Conservation (phyloP, 2,329 filamentous ascomycete species). For the Teratosphaeria gauchensis region DNA sequence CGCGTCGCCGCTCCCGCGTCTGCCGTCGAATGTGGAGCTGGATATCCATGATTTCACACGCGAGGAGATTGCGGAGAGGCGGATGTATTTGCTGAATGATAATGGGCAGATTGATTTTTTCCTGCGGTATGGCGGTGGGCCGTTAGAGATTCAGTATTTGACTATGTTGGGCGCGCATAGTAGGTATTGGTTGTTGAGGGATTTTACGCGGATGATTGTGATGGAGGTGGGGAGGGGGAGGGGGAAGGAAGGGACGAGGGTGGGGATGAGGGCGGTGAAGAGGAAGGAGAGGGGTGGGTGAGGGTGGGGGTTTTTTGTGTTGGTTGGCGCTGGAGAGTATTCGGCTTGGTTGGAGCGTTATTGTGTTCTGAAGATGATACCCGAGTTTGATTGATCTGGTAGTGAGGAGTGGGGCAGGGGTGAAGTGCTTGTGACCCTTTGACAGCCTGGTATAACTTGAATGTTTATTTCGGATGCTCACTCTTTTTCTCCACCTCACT, state of each 20-base stretch:
- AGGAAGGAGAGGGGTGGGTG: conserved; percentile 16
- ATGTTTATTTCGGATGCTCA: too few relatives aligned
- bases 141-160: conserved; percentile 88
- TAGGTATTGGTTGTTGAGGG: conserved; percentile 80
- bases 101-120: conserved; percentile 94
- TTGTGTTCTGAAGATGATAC: too few relatives aligned
- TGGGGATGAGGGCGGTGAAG: conserved; percentile 47
- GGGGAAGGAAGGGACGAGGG: conserved; percentile 52
- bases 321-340: neutral
- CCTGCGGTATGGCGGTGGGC: conserved; percentile 71
- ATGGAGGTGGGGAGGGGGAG: conserved; percentile 71
- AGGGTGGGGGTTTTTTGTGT: too few relatives aligned
- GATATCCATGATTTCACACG: conserved; percentile 91
- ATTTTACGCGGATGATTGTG: conserved; percentile 85
- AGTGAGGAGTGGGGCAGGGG: too few relatives aligned
- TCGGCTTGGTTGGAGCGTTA: too few relatives aligned
- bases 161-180: conserved; percentile 96
- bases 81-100: conserved; percentile 81
- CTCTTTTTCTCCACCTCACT: too few relatives aligned
- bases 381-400: too few relatives aligned
- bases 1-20: conserved; percentile 26
- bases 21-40: conserved; percentile 60
- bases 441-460: too few relatives aligned
- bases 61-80: conserved; percentile 84
- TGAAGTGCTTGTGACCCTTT: too few relatives aligned